Evolutionary conservation across 768 basidiomycete species (phyloP), one percentile per base, ranked within the genome.

Genomic region (Naganishia vishniacii): DNA sequence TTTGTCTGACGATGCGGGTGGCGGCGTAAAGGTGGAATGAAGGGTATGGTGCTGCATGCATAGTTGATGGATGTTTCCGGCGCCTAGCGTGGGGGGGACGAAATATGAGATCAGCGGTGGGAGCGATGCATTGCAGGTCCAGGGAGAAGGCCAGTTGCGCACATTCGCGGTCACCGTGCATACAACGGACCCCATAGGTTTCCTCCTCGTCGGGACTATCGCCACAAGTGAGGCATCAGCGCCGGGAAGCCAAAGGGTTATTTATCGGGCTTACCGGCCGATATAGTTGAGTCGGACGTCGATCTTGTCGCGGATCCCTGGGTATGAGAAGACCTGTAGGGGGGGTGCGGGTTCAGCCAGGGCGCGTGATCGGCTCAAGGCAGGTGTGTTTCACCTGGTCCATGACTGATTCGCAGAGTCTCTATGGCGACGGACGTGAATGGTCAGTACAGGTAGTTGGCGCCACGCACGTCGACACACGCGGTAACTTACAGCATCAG

Each of bases 11-110:
- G 42, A 79, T 77, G 0, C 45, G 45, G 25, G 81, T n/a, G n/a
- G n/a, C 77, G 25, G 82, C 79, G 66, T 88, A 81, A 56, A 34
- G 15, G 32, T 18, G 44, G 37, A 49, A 31, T 51, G 15, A 25
- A 37, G 73, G 85, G 84, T 61, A 70, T 53, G 47, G 65, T 49
- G 20, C 59, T 69, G 65, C 15, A 78, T 87, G 75, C 93, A 97
- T 28, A 95, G 81, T 73, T 95, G 86, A 65, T 95, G 88, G 18
- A 91, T 84, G 78, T 94, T 91, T 45, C 89, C 92, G 15, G 84
- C 53, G 40, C 53, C 53, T 56, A 15, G 12, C 9, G 37, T 25
- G 37, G 23, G 1, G 3, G 84, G 71, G 32, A 12, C 29, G 15
- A 34, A 4, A 5, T 15, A 29, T 32, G 20, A 51, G 49, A 34